Conservation (phyloP, 108 stramenopile species). For the Stephanodiscus triporus region DNA sequence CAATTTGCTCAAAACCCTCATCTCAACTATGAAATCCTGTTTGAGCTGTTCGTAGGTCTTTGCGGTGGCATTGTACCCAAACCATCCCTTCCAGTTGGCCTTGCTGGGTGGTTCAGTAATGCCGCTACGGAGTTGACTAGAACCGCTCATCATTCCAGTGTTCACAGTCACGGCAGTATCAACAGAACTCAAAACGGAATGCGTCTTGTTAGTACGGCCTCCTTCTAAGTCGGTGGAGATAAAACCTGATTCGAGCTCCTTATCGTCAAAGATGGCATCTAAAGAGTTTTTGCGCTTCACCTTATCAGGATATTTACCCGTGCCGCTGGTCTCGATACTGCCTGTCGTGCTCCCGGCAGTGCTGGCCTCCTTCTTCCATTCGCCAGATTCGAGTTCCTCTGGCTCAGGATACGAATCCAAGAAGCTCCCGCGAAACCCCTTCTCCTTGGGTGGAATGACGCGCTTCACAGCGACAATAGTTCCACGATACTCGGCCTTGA, state of each 20-base stretch:
- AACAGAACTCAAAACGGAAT: too few relatives aligned
- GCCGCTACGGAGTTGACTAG: background rate
- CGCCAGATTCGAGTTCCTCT: background rate
- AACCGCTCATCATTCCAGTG: background rate
- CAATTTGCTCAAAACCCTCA: slow-evolving; percentile 60
- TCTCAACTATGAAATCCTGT: slow-evolving; percentile 64
- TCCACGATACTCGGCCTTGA: slow-evolving; percentile 42
- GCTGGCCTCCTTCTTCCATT: background rate
- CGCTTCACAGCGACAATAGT: slow-evolving; percentile 43
- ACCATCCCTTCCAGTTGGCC: background rate
- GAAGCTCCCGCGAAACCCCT: background rate
- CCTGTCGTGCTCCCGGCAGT: background rate
- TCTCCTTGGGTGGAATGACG: slow-evolving; percentile 35
- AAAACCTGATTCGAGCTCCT: background rate
- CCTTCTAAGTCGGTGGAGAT: background rate
- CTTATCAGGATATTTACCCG: background rate
- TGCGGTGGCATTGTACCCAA: slow-evolving; percentile 9
- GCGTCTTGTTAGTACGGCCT: background rate
- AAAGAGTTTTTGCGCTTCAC: background rate
- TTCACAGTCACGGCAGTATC: too few relatives aligned
- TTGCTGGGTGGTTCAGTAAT: background rate
- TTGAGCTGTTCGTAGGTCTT: slow-evolving; percentile 35
- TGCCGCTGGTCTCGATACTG: background rate
- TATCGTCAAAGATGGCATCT: slow-evolving; percentile 17
- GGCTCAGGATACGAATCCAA: background rate